A percentile compares a stretch with the other conserved stretches of the same genome.
Conservation (phyloP, 768 basidiomycete genomes). For the Termitomyces sp. region DNA sequence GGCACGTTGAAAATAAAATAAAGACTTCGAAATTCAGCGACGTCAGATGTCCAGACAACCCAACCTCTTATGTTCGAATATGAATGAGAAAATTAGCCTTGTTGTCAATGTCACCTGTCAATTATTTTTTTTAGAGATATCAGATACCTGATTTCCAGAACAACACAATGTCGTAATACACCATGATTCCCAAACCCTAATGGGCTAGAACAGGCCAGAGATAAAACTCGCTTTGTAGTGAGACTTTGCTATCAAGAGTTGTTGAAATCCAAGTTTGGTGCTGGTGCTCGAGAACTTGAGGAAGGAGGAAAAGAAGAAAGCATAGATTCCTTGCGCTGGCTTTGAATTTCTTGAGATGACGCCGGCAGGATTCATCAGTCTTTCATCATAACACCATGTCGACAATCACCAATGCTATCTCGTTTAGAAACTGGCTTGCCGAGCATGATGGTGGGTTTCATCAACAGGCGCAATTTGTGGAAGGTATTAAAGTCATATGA, state of each 20-base stretch:
- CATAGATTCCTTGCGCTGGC: background rate
- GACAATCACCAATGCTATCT: slow-evolving; percentile 1
- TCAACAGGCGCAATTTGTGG: slow-evolving; percentile 32
- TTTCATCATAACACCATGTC: background rate
- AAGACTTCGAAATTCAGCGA: background rate
- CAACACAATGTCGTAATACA: too few relatives aligned
- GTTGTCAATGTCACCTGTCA: background rate
- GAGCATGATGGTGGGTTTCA: slow-evolving; percentile 48
- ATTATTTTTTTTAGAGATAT: background rate
- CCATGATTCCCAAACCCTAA: too few relatives aligned
- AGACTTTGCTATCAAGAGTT: background rate
- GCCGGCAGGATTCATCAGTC: background rate
- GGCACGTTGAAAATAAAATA: too few relatives aligned
- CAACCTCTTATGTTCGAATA: background rate
- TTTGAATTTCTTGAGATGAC: background rate
- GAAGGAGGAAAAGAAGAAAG: background rate
- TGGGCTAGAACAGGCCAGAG: background rate
- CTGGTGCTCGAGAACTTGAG: too few relatives aligned
- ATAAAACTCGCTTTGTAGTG: background rate
- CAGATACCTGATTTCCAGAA: too few relatives aligned
- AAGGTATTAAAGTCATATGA: slow-evolving; percentile 27
- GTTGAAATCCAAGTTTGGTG: background rate
- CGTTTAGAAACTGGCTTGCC: slow-evolving; percentile 46
- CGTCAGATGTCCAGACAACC: background rate
- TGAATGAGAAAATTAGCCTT: background rate